Base-by-base conservation (phyloP, 306 rosid species). In the Vigna hirtella region DNA sequence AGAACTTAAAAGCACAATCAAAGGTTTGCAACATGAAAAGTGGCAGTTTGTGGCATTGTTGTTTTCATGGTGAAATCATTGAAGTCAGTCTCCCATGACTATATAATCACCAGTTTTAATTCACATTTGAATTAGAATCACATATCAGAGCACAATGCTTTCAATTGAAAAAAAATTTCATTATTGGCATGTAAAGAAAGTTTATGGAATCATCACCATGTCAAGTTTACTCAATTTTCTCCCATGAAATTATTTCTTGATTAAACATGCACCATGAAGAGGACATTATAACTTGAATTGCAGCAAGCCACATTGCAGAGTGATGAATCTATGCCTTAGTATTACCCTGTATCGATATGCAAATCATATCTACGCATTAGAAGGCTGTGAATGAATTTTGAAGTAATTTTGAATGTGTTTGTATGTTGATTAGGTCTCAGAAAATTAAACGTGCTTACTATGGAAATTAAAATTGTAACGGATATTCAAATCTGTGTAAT, bases 221-320 rank as follows among this genome's bases (percentile, higher is more conserved):
- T 5, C 63, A 51, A 69, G 45, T 56, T 28, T 80, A 49, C 66
- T 74, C 50, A 51, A 73, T 30, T 40, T 74, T 74, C 80, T 84
- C 59, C 34, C 16, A 34, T 47, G 50, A 12, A 53, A 51, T 62
- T 9, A 11, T 38, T 74, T 64, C 50, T 32, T 26, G 15, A 9
- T 30, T 59, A 61, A 45, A 18, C 38, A 20, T 11, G 49, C 47
- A 47, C 56, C 15, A 11, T 45, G 22, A 12, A 43, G 34, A 16
- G 9, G 18, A 62, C 16, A 47, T 30, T 8, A 74, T 48, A 18
- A 42, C 52, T 63, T 53, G 50, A 80, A 36, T 65, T 47, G 49
- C 58, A 68, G 32, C 58, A 66, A 17, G 4, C 63, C 40, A 72
- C 22, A 57, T 24, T 57, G 12, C 17, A 20, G 73, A 24, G 51